phyloP scores from a whole-genome alignment of 1,284 basidiomycete genomes.

The Rhizoctonia solani region DNA sequence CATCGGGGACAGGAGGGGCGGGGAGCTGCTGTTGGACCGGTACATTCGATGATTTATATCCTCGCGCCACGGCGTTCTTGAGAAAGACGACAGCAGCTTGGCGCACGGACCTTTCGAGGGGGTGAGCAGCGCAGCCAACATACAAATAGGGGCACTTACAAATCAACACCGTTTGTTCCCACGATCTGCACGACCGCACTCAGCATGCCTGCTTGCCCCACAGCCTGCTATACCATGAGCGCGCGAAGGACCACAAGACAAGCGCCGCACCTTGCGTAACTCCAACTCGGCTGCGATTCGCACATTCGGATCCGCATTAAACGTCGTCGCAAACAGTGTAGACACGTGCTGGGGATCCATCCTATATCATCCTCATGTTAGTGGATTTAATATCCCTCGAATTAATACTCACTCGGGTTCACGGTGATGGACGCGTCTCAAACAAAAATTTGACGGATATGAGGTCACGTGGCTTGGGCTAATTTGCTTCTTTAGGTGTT shows the following conservation, averaged over 20 bases:
- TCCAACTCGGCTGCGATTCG: constrained; percentile 81
- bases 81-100: constrained; percentile 82
- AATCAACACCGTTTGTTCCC: constrained; percentile 70
- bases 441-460: too few relatives aligned
- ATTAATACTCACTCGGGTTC: too few relatives aligned
- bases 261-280: constrained; percentile 68
- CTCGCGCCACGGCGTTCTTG: constrained; percentile 77
- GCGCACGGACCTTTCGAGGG: too few relatives aligned
- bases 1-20: constrained; percentile 59
- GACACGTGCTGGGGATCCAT: constrained; percentile 81
- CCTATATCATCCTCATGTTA: too few relatives aligned
- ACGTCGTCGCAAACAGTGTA: constrained; percentile 76
- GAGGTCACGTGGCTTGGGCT: too few relatives aligned
- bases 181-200: constrained; percentile 80
- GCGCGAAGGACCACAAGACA: constrained; percentile 23
- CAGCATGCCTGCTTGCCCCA: constrained; percentile 76
- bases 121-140: constrained; percentile 46
- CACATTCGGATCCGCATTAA: constrained; percentile 81
- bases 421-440: too few relatives aligned
- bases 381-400: too few relatives aligned
- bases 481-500: too few relatives aligned
- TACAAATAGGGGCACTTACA: constrained; percentile 54
- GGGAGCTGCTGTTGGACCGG: constrained; percentile 51
- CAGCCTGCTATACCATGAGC: too few relatives aligned
- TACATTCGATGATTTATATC: constrained; percentile 58